Conservation (phyloP, 257 asterid species). For the Ophiorrhiza pumila region DNA sequence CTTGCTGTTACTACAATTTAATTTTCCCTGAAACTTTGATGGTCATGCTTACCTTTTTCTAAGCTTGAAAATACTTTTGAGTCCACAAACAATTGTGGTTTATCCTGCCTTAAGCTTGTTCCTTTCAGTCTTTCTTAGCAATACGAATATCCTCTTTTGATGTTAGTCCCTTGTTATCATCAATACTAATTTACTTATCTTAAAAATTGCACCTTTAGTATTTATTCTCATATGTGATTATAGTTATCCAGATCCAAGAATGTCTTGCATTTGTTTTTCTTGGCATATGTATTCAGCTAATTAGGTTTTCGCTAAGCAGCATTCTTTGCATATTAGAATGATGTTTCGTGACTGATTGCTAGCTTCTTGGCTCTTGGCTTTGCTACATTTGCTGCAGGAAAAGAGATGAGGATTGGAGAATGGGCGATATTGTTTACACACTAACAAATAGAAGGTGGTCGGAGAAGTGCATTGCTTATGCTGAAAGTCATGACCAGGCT, state of each 20-base stretch:
- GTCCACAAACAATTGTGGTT: neutral
- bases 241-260: neutral
- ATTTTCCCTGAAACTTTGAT: neutral
- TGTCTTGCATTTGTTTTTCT: neutral
- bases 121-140: neutral
- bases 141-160: neutral
- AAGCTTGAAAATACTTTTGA: neutral
- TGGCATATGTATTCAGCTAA: neutral
- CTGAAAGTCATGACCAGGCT: conserved; percentile 99
- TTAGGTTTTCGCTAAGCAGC: neutral
- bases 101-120: neutral
- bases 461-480: conserved; percentile 87
- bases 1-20: neutral
- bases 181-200: neutral
- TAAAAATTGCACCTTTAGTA: neutral
- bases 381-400: conserved; percentile 48
- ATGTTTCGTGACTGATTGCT: neutral
- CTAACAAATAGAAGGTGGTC: conserved; percentile 92
- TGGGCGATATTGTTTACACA: conserved; percentile 83
- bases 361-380: conserved; percentile 17
- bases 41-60: neutral
- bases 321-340: neutral
- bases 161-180: neutral
- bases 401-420: conserved; percentile 94
- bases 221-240: neutral